phyloP scores from a whole-genome alignment of 148 eudicot species.

The Fagopyrum homotropicum region DNA sequence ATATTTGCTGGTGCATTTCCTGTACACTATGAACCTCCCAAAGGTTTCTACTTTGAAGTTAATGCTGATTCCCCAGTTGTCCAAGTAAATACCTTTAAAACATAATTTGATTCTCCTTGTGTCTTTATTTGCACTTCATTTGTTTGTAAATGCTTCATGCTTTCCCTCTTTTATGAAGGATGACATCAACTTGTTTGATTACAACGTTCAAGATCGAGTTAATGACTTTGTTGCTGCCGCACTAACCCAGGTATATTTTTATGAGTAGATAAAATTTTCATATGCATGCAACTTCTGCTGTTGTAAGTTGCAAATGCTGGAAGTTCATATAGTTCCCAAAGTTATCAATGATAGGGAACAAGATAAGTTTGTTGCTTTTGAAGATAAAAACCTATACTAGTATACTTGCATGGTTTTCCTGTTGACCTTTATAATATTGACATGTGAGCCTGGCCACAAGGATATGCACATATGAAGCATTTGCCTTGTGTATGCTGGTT shows the following conservation, averaged over 20 bases:
- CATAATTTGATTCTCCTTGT: not conserved
- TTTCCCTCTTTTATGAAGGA: slow-evolving; percentile 53
- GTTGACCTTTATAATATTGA: not conserved
- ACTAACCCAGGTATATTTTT: slow-evolving; percentile 47
- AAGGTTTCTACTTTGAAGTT: slow-evolving; percentile 77
- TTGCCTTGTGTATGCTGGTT: not conserved
- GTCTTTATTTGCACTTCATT: not conserved
- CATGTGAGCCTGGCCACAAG: not conserved
- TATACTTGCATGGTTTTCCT: too few species aligned
- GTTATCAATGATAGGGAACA: not conserved
- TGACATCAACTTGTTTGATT: slow-evolving; percentile 76
- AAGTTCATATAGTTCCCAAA: not conserved
- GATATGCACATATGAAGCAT: not conserved
- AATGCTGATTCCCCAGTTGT: slow-evolving; percentile 62
- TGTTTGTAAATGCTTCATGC: not conserved
- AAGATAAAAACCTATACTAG: not conserved
- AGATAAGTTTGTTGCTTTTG: not conserved
- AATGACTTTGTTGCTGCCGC: slow-evolving; percentile 91
- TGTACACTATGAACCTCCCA: slow-evolving; percentile 73
- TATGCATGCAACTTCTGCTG: not conserved
- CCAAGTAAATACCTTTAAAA: slow-evolving; percentile 44
- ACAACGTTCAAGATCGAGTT: slow-evolving; percentile 88
- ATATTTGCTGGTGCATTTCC: slow-evolving; percentile 88
- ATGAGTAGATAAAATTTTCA: not conserved
- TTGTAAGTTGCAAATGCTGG: not conserved